Evolutionary conservation across 1,284 basidiomycete species (phyloP), one percentile per base, ranked within the genome.

Genomic region (Ceratobasidium sp.): DNA sequence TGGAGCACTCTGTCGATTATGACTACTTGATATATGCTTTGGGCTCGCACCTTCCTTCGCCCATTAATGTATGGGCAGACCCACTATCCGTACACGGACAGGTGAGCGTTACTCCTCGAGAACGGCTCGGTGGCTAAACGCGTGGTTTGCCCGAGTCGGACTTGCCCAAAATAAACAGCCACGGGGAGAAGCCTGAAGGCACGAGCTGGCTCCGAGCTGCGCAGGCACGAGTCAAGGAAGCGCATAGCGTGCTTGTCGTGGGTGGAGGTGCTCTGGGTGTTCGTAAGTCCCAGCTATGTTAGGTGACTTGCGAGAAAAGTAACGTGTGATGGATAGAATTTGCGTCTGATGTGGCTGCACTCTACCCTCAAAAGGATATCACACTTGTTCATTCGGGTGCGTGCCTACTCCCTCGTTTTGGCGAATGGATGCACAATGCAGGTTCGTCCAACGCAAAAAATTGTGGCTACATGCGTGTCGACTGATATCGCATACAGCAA

Each of bases 191-290:
- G 72, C 27, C 51, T 14, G 78, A 80, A 31, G 81, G 79, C 0
- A 66, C 78, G 39, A 64, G 59, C 11, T 80, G 78, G 75, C 73
- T 79, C 61, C 68, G 79, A 75, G 69, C 75, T 13, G 79, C 80
- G 53, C 76, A 78, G 56, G 77, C 78, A 34, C 76, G 78, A 27
- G 79, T 85, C 37, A 76, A 80, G 56, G 69, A 77, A n/a, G 81
- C 83, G 2, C 65, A 79, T 41, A 80, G 79, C 34, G 81, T 85
- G 27, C 75, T 85, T 27, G 81, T 85, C 29, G 81, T 84, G 16
- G 85, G 85, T 2, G 84, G 82, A 29, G 85, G 85, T 16, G 85
- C 85, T 0, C 78, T 86, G 39, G 85, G 85, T 34, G 84, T 85
- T 59, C 84, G 82, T 83, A 65, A 79, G 81, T 81, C 39, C 14